Evolutionary conservation across 768 basidiomycete genomes (phyloP), one percentile per base, ranked within the genome.

Genomic region (Rubroboletus pulcherrimus): DNA sequence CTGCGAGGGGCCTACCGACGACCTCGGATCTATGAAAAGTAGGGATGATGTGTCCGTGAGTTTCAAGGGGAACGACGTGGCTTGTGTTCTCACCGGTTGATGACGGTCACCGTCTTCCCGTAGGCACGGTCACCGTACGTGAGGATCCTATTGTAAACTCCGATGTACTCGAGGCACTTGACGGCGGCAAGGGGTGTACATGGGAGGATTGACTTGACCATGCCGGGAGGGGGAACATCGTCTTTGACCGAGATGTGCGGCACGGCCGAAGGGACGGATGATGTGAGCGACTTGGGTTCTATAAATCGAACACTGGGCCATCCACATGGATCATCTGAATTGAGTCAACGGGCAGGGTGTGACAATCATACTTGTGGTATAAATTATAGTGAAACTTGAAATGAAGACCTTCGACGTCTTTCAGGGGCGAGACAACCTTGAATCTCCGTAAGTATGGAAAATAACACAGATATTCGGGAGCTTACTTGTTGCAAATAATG

Each of bases 141-240:
- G 15, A 98, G 80, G 62, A 98, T 81, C 61, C 74, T 86, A 75
- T 98, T 98, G 77, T 99, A 98, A 14, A 98, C 93, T 10, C 93
- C 89, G 40, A 88, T 78, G 67, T 86, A 81, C 69, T 99, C 97
- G 24, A 99, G 78, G 57, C 86, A 91, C 73, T 99, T 99, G 60
- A 99, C 95, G 66, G 98, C 89, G 4, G 93, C 97, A 11, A 99
- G 82, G 0, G 97, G 95, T 5, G 97, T 99, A 72, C 97, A 99
- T 0, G 97, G 97, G 35, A 99, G 82, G 66, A 99, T 92, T 5
- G 93, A 96, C 73, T 98, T 98, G 66, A 97, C 92, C 53, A 86
- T 87, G 24, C 94, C 93, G 0, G 83, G 72, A 5, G 94, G 93
- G 2, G 91, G 85, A 12, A 79, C 73, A 55, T 93, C 89, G 40